These are phyloP conservation scores for Trifolium fragiferum DNA, from an alignment of 306 rosid genomes.

Conservation along the genomic window DNA sequence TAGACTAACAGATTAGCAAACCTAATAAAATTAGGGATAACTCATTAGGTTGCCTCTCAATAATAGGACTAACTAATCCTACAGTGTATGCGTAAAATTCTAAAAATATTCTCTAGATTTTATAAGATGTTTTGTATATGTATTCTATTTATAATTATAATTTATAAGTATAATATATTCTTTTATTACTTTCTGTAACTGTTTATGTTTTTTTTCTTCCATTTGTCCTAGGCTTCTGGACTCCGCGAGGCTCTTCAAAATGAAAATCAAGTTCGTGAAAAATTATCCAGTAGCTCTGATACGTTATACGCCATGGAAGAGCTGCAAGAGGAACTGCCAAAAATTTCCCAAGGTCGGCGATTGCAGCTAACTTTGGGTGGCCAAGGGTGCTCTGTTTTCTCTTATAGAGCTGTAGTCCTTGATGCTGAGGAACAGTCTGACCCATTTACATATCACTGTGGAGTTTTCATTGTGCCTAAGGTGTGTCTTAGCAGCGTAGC, in stretches of 20 bases:
- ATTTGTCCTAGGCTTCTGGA: conserved; percentile 63
- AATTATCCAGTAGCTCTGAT: conserved; percentile 68
- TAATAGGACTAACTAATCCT: not conserved
- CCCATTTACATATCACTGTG: conserved; percentile 76
- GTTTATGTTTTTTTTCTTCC: conserved; percentile 16
- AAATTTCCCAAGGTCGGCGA: conserved; percentile 76
- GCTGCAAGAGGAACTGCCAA: conserved; percentile 70
- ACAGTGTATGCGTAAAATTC: conserved; percentile 6
- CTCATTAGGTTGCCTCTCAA: not conserved
- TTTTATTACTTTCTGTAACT: conserved; percentile 22
- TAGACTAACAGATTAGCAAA: not conserved
- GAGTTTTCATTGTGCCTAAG: conserved; percentile 96
- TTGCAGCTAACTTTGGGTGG: conserved; percentile 79
- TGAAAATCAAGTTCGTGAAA: conserved; percentile 75
- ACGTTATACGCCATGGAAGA: conserved; percentile 70
- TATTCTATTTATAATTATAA: conserved; percentile 24
- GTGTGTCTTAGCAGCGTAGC: conserved; percentile 48
- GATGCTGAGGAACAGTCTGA: conserved; percentile 76
- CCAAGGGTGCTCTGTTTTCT: conserved; percentile 66
- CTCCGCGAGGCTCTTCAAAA: conserved; percentile 71
- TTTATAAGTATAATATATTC: not conserved
- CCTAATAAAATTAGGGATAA: conserved; percentile 14
- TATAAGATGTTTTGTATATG: not conserved
- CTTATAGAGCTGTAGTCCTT: conserved; percentile 78
- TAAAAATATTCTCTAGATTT: not conserved